Evolutionary conservation across 2,329 filamentous ascomycete species (phyloP), one percentile per base, ranked within the genome.

Genomic region (Cordyceps farinosa): DNA sequence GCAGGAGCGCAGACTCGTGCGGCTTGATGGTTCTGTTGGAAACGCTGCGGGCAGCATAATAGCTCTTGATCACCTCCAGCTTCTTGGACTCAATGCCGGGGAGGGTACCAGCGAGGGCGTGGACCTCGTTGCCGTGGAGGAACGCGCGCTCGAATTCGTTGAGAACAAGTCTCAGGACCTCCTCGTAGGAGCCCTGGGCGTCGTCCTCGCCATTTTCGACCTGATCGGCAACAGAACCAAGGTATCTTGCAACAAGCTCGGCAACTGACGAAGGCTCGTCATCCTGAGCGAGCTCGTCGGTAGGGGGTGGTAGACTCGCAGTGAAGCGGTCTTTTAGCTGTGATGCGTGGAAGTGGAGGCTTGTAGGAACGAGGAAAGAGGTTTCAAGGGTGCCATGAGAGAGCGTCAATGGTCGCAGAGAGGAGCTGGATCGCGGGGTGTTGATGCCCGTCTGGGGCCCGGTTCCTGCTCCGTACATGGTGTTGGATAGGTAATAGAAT

Each of bases 91-190:
- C 87, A 69, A 98, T 98, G 68, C 96, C 95, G 1, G 95, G 93
- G 13, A 99, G 83, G 9, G 85, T 84, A 42, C 92, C 90, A 51
- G 90, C 92, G 66, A 99, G 79, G 32, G 93, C 92, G 78, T 99
- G 96, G 55, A 96, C 92, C 75, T 99, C 96, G 72, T 99, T 99
- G 67, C 95, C 95, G 62, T 90, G 87, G 72, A 99, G 88, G 78
- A 96, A 98, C 61, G 89, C 91, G 53, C 95, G 88, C 84, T 99
- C 95, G 70, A 99, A 99, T 78, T 99, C 95, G 77, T 95, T 96
- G 61, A 98, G 81, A 62, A 96, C 85, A 66, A 97, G 85, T 80
- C 96, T 96, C 69, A 99, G 84, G 63, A 98, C 91, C 75, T 97
- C 92, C 73, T 93, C 87, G 75, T 95, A 97, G 52, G 91, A 94